These are phyloP conservation scores for Areca catechu DNA, from an alignment of 176 grass and related monocot species.

Conservation along the genomic window DNA sequence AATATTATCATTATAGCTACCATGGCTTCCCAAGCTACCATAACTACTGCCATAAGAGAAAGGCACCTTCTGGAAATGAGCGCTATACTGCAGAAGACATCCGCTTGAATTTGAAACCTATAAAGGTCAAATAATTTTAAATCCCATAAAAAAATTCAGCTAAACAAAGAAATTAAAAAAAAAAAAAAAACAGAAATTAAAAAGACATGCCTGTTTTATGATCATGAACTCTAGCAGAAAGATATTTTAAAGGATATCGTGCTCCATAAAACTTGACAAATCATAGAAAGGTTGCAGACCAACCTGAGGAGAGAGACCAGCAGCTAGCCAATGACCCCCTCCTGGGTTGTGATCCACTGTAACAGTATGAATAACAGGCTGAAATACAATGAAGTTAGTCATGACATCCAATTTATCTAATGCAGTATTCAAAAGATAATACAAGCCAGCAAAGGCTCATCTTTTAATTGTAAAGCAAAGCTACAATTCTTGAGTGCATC, in stretches of 20 bases:
- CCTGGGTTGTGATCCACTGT: constrained; percentile 95
- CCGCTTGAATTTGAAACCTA: constrained; percentile 71
- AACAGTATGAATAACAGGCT: constrained; percentile 72
- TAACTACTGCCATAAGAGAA: constrained; percentile 85
- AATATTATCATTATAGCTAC: constrained; percentile 72
- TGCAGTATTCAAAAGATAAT: no score
- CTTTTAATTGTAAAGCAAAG: no score
- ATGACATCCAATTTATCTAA: background rate
- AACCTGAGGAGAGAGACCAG: constrained; percentile 97
- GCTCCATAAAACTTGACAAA: no score
- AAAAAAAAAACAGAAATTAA: background rate
- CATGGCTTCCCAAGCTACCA: constrained; percentile 63
- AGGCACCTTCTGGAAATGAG: constrained; percentile 51
- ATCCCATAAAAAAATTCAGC: constrained; percentile 13
- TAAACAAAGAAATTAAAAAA: background rate
- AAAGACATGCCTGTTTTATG: background rate
- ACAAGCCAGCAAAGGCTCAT: no score
- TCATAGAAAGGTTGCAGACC: background rate
- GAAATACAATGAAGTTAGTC: constrained; percentile 31
- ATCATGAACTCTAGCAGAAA: background rate
- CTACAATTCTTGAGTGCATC: no score
- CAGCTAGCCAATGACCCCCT: constrained; percentile 81
- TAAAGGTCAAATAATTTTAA: constrained; percentile 22
- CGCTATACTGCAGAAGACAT: constrained; percentile 37
- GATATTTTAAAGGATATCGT: background rate